These are phyloP conservation scores for Marsdenia floribunda DNA, from an alignment of 257 asterid genomes.

Conservation along the genomic window DNA sequence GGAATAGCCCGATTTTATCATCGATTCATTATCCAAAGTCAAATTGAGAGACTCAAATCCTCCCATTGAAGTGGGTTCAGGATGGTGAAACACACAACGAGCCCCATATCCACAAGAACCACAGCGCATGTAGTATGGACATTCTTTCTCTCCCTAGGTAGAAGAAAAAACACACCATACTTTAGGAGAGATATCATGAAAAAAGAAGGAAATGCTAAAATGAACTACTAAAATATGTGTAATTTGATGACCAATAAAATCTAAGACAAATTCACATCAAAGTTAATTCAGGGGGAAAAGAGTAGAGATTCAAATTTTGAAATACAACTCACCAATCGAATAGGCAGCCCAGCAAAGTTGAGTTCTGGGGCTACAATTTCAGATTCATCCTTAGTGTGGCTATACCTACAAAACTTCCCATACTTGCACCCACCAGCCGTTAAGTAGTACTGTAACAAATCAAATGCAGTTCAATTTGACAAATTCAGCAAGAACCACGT, in stretches of 20 bases:
- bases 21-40: constrained; percentile 17
- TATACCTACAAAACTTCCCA: constrained; percentile 60
- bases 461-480: not conserved
- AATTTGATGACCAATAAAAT: not conserved
- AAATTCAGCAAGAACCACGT: not conserved
- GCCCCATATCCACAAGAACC: constrained; percentile 40
- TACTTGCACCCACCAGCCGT: constrained; percentile 71
- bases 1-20: constrained; percentile 5
- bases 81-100: constrained; percentile 34
- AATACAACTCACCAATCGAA: constrained; percentile 44
- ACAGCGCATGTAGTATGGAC: constrained; percentile 36
- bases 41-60: constrained; percentile 8
- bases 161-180: not conserved
- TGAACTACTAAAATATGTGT: not conserved
- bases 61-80: constrained; percentile 27
- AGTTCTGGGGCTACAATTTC: constrained; percentile 29
- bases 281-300: not conserved
- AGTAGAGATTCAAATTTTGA: constrained; percentile 10
- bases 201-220: not conserved
- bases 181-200: constrained; percentile 1
- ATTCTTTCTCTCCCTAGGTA: constrained; percentile 37
- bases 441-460: constrained; percentile 58
- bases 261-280: constrained; percentile 10
- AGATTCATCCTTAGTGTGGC: constrained; percentile 42
- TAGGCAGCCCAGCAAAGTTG: constrained; percentile 74